These are phyloP conservation scores for Naganishia antarctica DNA, from an alignment of 768 basidiomycete genomes.

Conservation along the genomic window DNA sequence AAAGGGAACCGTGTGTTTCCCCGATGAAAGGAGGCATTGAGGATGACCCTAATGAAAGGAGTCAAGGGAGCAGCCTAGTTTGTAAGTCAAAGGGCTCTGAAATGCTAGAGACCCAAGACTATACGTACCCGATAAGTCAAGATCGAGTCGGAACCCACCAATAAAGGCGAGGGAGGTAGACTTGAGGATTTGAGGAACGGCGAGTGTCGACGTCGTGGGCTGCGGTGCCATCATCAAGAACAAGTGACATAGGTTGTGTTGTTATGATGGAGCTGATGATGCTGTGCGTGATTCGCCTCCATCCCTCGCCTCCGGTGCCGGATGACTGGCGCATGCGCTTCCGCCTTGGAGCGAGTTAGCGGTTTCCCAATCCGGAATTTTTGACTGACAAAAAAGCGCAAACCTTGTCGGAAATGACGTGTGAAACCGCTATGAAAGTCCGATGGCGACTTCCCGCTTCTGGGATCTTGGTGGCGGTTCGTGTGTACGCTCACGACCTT, in stretches of 20 bases:
- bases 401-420: slow-evolving; percentile 19
- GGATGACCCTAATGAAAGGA: slow-evolving; percentile 21
- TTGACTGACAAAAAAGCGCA: neutral
- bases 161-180: slow-evolving; percentile 15
- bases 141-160: slow-evolving; percentile 3
- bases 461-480: too few relatives aligned
- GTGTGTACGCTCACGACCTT: too few relatives aligned
- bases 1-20: neutral
- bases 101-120: neutral
- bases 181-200: neutral
- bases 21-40: slow-evolving; percentile 1
- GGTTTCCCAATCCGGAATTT: slow-evolving; percentile 5
- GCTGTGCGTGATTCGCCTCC: too few relatives aligned
- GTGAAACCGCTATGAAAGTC: too few relatives aligned
- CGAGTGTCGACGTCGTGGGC: neutral
- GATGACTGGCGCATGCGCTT: neutral
- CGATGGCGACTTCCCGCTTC: too few relatives aligned
- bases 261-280: neutral
- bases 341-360: neutral
- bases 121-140: slow-evolving; percentile 7
- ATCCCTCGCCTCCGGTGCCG: neutral
- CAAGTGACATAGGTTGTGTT: neutral
- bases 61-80: slow-evolving; percentile 14
- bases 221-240: too few relatives aligned
- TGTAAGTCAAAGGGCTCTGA: slow-evolving; percentile 20